A percentile compares a stretch with the other conserved stretches of the same genome.
phyloP scores from a whole-genome alignment of 108 stramenopile species.

The Aurantiochytrium sp. region DNA sequence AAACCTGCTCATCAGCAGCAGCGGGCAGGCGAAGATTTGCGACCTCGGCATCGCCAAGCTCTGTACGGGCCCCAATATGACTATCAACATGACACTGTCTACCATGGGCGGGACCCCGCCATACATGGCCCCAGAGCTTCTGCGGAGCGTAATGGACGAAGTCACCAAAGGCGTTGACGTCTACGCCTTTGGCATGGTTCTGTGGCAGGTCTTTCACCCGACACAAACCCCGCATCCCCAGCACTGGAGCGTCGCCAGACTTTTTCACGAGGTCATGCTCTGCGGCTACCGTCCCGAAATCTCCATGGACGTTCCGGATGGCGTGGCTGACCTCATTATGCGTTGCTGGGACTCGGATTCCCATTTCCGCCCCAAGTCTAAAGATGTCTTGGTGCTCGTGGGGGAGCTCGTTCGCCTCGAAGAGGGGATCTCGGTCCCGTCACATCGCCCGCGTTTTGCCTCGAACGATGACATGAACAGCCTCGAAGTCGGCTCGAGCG shows the following conservation, averaged over 20 bases:
- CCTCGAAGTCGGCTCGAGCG: background rate
- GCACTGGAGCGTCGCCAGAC: background rate
- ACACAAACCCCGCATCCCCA: background rate
- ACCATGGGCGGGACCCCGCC: slow-evolving; percentile 47
- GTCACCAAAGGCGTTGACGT: slow-evolving; percentile 60
- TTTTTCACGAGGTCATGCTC: slow-evolving; percentile 22
- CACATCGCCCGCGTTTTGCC: background rate
- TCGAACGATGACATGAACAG: background rate
- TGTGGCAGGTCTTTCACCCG: slow-evolving; percentile 47
- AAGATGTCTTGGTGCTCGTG: background rate
- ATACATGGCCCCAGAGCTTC: slow-evolving; percentile 54
- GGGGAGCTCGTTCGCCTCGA: no score
- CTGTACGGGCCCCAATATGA: background rate
- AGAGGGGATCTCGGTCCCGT: no score
- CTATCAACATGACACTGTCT: background rate
- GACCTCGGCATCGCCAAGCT: slow-evolving; percentile 47
- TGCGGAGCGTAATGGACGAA: background rate
- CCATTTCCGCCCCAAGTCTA: background rate
- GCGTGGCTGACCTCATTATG: background rate
- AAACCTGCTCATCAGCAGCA: slow-evolving; percentile 83
- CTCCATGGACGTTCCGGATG: background rate
- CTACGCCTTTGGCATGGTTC: slow-evolving; percentile 60
- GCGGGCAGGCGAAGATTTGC: slow-evolving; percentile 37
- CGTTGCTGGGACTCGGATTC: background rate
- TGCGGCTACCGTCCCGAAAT: background rate